Conservation (phyloP, 192 early-diverging fungal genomes). For the Coemansia javaensis region DNA sequence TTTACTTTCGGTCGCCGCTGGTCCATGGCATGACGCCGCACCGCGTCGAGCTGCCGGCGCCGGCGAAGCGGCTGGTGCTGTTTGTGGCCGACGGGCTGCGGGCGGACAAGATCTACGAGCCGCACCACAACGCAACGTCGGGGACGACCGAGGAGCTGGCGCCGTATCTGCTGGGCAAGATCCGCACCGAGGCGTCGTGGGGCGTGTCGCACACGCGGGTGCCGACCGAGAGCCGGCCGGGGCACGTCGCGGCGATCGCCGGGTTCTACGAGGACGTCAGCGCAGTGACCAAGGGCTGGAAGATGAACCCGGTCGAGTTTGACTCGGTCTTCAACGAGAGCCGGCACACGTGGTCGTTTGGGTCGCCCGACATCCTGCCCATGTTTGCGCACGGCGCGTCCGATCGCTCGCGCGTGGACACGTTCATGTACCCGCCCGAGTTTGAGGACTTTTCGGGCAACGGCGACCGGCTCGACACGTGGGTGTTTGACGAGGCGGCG, state of each 20-base stretch:
- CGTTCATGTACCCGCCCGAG: conserved; percentile 84
- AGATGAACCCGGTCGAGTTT: conserved; percentile 95
- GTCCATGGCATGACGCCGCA: conserved; percentile 96
- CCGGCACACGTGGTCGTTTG: conserved; percentile 94
- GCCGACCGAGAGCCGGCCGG: conserved; percentile 92
- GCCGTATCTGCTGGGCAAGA: conserved; percentile 56
- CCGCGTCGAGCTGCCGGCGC: conserved; percentile 60
- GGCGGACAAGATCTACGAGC: conserved; percentile 87
- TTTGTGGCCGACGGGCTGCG: conserved; percentile 91
- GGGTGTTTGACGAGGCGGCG: conserved; percentile 86
- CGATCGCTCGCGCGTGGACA: conserved; percentile 72
- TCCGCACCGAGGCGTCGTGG: conserved; percentile 65
- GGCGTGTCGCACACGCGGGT: conserved; percentile 88
- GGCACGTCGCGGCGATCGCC: conserved; percentile 96
- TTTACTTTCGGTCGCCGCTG: conserved; percentile 96
- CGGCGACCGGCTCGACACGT: conserved; percentile 78
- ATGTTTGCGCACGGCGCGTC: conserved; percentile 94
- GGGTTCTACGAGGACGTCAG: conserved; percentile 98
- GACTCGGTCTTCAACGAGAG: conserved; percentile 95
- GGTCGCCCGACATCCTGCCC: conserved; percentile 93
- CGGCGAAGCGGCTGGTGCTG: conserved; percentile 82
- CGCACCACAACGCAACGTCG: conserved; percentile 51
- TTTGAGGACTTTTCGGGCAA: conserved; percentile 88
- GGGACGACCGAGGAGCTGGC: conserved; percentile 32
- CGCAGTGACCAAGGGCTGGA: conserved; percentile 97